These are phyloP conservation scores for Garcia nutans DNA, from an alignment of 345 rosid species.

Conservation along the genomic window DNA sequence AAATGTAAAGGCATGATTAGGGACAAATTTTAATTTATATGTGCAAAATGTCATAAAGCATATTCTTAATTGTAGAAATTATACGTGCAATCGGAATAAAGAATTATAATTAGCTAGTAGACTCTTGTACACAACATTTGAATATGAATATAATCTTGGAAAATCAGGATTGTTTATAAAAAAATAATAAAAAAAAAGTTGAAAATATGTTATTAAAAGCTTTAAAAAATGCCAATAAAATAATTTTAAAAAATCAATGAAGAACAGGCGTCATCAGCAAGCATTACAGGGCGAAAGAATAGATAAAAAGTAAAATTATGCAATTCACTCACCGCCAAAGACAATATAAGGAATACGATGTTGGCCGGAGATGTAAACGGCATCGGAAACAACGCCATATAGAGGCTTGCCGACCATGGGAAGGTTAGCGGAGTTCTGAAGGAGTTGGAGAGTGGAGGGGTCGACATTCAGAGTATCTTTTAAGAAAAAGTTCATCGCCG, in stretches of 20 bases:
- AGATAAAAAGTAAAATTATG: background rate
- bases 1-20: background rate
- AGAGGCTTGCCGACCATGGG: conserved; percentile 91
- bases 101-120: too few species aligned
- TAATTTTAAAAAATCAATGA: too few species aligned
- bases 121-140: too few species aligned
- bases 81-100: too few species aligned
- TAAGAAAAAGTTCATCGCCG: conserved; percentile 73
- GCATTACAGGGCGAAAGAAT: background rate
- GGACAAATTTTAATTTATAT: background rate
- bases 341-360: conserved; percentile 94
- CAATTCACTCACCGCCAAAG: conserved; percentile 59
- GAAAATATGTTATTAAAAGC: too few species aligned
- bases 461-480: conserved; percentile 77
- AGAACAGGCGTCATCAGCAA: background rate
- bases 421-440: conserved; percentile 76
- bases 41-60: background rate
- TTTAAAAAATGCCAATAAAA: too few species aligned
- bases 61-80: background rate
- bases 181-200: too few species aligned
- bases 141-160: too few species aligned
- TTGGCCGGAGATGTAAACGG: conserved; percentile 68
- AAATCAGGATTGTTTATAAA: too few species aligned
- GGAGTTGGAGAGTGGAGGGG: conserved; percentile 78
- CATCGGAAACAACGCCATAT: conserved; percentile 75